Conservation (phyloP, 306 rosid species). For the Castanospermum australe region DNA sequence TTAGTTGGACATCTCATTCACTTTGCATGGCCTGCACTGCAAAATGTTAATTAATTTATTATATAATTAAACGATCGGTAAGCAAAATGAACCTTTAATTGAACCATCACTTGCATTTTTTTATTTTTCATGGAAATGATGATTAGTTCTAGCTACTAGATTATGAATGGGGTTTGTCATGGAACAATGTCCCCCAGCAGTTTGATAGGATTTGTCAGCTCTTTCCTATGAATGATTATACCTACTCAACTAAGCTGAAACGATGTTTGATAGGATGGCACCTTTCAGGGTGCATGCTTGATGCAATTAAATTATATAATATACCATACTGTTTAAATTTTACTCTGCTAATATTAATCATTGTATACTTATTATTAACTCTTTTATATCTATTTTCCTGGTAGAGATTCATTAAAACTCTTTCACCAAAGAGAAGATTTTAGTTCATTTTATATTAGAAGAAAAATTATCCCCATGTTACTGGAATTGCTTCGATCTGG, state of each 20-base stretch:
- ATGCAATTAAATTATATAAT: neutral
- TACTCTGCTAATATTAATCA: neutral
- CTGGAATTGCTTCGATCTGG: neutral
- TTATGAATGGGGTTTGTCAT: neutral
- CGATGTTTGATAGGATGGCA: constrained; percentile 24
- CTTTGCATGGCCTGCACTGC: too few relatives aligned
- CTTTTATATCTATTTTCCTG: neutral
- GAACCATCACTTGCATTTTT: neutral
- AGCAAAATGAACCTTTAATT: neutral
- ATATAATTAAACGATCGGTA: neutral
- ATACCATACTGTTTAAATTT: neutral
- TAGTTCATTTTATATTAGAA: neutral
- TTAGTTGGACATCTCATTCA: neutral
- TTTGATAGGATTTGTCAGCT: too few relatives aligned
- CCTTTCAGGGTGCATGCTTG: neutral
- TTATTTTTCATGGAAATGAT: neutral
- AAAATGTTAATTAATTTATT: neutral
- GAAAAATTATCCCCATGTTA: neutral
- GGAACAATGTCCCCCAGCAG: neutral
- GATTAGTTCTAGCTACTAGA: neutral
- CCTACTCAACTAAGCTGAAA: neutral
- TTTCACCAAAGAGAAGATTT: neutral
- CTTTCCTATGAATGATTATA: neutral
- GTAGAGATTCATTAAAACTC: neutral
- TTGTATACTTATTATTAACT: neutral